Conservation (phyloP, 2,329 filamentous ascomycete species). For the Pyrenochaeta sp. region DNA sequence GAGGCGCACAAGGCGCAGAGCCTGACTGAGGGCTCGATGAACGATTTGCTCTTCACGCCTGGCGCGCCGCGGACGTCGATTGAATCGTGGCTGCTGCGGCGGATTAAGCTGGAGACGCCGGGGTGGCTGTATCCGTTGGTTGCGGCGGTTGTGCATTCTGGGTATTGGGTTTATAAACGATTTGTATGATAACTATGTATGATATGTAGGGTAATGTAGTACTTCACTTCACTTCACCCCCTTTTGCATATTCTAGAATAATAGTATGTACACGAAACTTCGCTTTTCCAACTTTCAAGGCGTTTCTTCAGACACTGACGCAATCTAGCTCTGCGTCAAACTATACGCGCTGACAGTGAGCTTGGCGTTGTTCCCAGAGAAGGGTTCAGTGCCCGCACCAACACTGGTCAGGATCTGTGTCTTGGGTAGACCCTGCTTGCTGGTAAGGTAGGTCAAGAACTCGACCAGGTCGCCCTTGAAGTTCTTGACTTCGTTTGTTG, state of each 20-base stretch:
- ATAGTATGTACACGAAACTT: too few relatives aligned
- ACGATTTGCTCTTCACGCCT: conserved; percentile 58
- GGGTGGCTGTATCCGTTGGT: conserved; percentile 24
- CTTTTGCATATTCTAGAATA: too few relatives aligned
- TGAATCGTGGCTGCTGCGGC: conserved; percentile 41
- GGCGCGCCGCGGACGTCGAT: conserved; percentile 56
- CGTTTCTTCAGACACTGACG: too few relatives aligned
- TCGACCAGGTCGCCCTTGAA: conserved; percentile 65
- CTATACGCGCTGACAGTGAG: conserved; percentile 53
- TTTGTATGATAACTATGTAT: conserved; percentile 29
- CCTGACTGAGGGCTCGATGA: conserved; percentile 54
- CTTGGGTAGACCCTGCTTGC: conserved; percentile 56
- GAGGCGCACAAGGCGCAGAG: conserved; percentile 43
- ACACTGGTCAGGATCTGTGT: conserved; percentile 63
- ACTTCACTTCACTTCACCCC: too few relatives aligned
- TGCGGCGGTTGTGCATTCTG: conserved; percentile 16
- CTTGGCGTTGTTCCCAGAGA: conserved; percentile 58
- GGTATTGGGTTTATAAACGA: conserved; percentile 26
- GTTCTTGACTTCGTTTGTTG: conserved; percentile 54
- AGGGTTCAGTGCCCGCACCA: conserved; percentile 65
- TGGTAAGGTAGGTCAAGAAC: conserved; percentile 65
- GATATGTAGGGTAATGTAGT: background rate
- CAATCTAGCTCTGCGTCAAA: conserved; percentile 31
- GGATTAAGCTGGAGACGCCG: conserved; percentile 19
- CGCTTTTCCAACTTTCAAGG: background rate